Base-by-base conservation (phyloP, 345 rosid species). In the Hypericum androsaemum region DNA sequence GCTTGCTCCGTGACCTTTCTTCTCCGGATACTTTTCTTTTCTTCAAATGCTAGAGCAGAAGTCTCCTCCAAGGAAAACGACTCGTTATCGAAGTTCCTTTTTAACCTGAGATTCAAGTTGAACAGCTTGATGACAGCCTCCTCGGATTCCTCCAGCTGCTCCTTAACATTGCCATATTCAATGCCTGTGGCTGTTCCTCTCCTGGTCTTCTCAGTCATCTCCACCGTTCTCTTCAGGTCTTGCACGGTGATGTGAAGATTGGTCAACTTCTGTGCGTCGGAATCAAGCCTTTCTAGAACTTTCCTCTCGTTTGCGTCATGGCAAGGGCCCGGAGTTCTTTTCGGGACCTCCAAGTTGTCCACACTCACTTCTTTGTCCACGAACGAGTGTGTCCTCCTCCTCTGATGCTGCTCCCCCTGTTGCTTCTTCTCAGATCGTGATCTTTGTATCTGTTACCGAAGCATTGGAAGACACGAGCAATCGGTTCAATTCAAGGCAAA, bases 251-350 rank as follows among this genome's bases (percentile, higher is more conserved):
- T 76, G 57, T 88, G 90, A 64, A 94, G 87, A 66, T 76, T 82
- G 41, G 89, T 60, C 54, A 94, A 76, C 74, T 88, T 94, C 57
- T 94, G 90, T 59, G 73, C 77, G 69, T 94, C 99, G 5, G 94
- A 88, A 68, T 82, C 76, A 35, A 94, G 94, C 67, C 99, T 80
- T 68, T 88, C 89, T 6, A 94, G 78, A 66, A 88, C 74, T 66
- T 79, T 88, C 69, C 73, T 80, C 72, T 66, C 66, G 72, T 75
- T 71, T 54, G 70, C 73, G 54, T 77, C 84, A 59, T 73, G 74
- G 58, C 62, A 69, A 43, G 84, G 68, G 61, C 77, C 90, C 0
- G 80, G 61, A 41, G 69, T 66, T 67, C 78, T 72, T 43, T 70
- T 80, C 0, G 89, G 82, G 71, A 74, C 67, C 84, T 89, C 90